Base-by-base conservation (phyloP, 768 basidiomycete species). In the Kockovaella imperatae region DNA sequence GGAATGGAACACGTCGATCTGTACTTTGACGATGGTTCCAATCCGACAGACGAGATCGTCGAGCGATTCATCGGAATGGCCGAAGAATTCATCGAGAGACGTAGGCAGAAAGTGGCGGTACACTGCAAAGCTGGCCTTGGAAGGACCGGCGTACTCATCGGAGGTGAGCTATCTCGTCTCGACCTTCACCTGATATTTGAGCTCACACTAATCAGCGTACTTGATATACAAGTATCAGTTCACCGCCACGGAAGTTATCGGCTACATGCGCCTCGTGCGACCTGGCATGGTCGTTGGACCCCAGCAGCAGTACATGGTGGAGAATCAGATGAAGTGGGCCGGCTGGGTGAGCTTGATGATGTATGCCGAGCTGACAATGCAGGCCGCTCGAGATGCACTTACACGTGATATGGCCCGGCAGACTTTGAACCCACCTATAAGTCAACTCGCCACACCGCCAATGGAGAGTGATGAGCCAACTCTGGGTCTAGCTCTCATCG, bases 191-290 rank as follows among this genome's bases (percentile, higher is more conserved):
- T 13, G 11, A n/a, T 6, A 13, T n/a, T 18, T 54, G 36, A 41
- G 13, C 13, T 35, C 32, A 5, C 6, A n/a, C n/a, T n/a, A n/a
- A n/a, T 7, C 47, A 74, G 95, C 93, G 7, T 97, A 96, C 76
- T 78, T 99, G 47, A 87, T 95, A 53, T 99, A 95, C 86, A 96
- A 96, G 72, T 93, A 96, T 62, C 87, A 87, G 18, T 99, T 99
- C 69, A 88, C 90, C 15, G 93, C 93, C 1, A 80, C 83, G 42
- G 88, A 97, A 73, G 95, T 85, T 4, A 97, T 97, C 48, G 95
- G 85, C 0, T 96, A 91, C 72, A 97, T 97, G 95, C 84, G 95
- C 17, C 87, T 99, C 58, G 83, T 95, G 47, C 82, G 95, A 36
- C 95, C 95, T 2, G 93, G 68, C 15, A 71, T 71, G 69, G 69